These are phyloP conservation scores for Calonectria crousiana DNA, from an alignment of 2,329 filamentous ascomycete species.

Conservation along the genomic window DNA sequence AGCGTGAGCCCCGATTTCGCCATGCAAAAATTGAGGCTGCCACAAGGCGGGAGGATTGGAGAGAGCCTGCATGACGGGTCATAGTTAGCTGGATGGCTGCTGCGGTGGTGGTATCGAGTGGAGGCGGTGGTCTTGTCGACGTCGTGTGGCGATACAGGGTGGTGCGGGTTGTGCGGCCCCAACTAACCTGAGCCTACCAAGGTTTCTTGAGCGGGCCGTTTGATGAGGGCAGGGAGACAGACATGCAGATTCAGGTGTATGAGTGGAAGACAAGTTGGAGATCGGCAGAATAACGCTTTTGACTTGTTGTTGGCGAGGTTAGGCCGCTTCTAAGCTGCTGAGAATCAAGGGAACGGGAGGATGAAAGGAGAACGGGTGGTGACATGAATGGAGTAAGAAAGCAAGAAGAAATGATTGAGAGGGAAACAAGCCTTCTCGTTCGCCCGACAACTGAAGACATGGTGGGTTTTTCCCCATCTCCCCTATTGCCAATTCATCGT, in stretches of 20 bases:
- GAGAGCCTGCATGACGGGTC: background rate
- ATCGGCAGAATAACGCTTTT: background rate
- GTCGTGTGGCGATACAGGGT: slow-evolving; percentile 23
- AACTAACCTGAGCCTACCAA: slow-evolving; percentile 7
- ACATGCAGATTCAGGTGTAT: slow-evolving; percentile 6
- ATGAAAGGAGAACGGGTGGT: background rate
- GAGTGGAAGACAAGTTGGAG: slow-evolving; percentile 16
- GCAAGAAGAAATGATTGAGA: background rate
- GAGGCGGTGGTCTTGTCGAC: slow-evolving; percentile 11
- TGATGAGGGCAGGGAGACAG: background rate
- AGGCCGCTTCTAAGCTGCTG: background rate
- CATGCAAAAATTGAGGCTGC: slow-evolving; percentile 13
- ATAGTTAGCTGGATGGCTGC: slow-evolving; percentile 6
- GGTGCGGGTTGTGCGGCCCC: slow-evolving; percentile 15
- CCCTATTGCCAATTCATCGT: background rate
- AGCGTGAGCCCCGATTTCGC: slow-evolving; percentile 2
- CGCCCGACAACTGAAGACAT: background rate
- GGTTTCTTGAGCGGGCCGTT: slow-evolving; percentile 13
- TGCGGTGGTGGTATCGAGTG: background rate
- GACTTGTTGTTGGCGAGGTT: background rate
- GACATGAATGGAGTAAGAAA: background rate
- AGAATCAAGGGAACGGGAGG: background rate
- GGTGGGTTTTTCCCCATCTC: background rate
- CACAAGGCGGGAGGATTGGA: slow-evolving; percentile 1
- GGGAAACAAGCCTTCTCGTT: background rate